A percentile compares a stretch with the other conserved stretches of the same genome.
Conservation (phyloP, 345 rosid species). For the Salix viminalis region DNA sequence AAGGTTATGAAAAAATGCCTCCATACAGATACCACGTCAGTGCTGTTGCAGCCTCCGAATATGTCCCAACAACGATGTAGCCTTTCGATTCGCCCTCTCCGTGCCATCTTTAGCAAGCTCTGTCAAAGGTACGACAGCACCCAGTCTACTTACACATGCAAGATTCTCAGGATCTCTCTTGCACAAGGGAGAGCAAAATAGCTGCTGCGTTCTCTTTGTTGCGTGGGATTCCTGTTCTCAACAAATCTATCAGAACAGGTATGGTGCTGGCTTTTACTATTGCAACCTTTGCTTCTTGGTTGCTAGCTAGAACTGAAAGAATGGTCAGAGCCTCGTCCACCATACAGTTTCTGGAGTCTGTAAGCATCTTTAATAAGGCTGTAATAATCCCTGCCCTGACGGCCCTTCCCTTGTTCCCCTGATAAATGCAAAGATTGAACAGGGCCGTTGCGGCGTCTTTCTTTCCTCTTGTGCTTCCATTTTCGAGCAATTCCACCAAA, state of each 20-base stretch:
- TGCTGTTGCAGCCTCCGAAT: slow-evolving; percentile 47
- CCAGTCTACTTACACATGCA: slow-evolving; percentile 59
- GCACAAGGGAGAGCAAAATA: slow-evolving; percentile 71
- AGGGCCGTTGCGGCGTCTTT: slow-evolving; percentile 95
- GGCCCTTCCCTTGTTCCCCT: slow-evolving; percentile 85
- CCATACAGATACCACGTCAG: slow-evolving; percentile 19
- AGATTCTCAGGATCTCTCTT: slow-evolving; percentile 78
- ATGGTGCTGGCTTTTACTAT: slow-evolving; percentile 60
- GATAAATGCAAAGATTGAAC: slow-evolving; percentile 79
- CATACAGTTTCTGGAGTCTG: slow-evolving; percentile 59
- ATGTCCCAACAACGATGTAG: slow-evolving; percentile 68
- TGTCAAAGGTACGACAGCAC: slow-evolving; percentile 71
- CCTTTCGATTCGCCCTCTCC: slow-evolving; percentile 84
- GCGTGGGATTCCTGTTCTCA: slow-evolving; percentile 60
- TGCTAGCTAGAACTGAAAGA: slow-evolving; percentile 68
- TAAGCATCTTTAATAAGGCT: slow-evolving; percentile 63
- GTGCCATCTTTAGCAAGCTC: slow-evolving; percentile 83
- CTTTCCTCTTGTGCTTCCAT: slow-evolving; percentile 74
- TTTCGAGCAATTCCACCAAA: slow-evolving; percentile 62
- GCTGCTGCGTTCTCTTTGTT: slow-evolving; percentile 82
- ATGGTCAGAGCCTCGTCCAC: slow-evolving; percentile 76
- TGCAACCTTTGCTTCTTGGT: slow-evolving; percentile 67
- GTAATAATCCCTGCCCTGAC: slow-evolving; percentile 72
- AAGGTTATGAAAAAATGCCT: slow-evolving; percentile 6
- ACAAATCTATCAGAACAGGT: slow-evolving; percentile 55